These are phyloP conservation scores for Elaphomyces granulatus DNA, from an alignment of 495 filamentous ascomycete species.

Conservation along the genomic window DNA sequence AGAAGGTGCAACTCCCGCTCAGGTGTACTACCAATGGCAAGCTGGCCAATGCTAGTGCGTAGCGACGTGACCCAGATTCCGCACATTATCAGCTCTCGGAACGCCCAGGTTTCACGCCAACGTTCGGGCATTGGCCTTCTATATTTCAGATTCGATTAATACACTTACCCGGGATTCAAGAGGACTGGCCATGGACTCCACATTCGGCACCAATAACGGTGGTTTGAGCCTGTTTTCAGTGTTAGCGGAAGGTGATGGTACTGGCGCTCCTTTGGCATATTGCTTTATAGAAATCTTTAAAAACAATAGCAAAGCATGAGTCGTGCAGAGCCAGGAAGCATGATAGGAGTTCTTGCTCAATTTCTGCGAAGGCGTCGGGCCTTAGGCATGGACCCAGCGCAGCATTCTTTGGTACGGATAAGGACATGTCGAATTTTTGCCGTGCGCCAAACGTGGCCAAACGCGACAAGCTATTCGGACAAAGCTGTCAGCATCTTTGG, in stretches of 20 bases:
- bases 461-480: neutral
- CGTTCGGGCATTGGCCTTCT: conserved; percentile 3
- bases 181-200: conserved; percentile 3
- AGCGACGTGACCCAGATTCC: conserved; percentile 1
- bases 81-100: neutral
- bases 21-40: conserved; percentile 3
- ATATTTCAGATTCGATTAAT: neutral
- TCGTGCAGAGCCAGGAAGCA: neutral
- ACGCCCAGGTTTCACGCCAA: neutral
- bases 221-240: conserved; percentile 3
- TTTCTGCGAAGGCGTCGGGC: neutral
- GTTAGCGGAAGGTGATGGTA: neutral
- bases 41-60: conserved; percentile 1
- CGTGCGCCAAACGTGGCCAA: neutral
- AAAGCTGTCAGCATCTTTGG: neutral
- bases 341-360: neutral
- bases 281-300: neutral
- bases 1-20: neutral
- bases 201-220: conserved; percentile 2
- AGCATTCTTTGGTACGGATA: neutral
- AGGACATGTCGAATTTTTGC: neutral
- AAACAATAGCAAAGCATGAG: neutral
- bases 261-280: conserved; percentile 1
- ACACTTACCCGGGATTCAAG: neutral
- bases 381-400: neutral